Evolutionary conservation across 176 grass and related monocot species (phyloP), one percentile per base, ranked within the genome.

Genomic region (Luzula sylvatica): DNA sequence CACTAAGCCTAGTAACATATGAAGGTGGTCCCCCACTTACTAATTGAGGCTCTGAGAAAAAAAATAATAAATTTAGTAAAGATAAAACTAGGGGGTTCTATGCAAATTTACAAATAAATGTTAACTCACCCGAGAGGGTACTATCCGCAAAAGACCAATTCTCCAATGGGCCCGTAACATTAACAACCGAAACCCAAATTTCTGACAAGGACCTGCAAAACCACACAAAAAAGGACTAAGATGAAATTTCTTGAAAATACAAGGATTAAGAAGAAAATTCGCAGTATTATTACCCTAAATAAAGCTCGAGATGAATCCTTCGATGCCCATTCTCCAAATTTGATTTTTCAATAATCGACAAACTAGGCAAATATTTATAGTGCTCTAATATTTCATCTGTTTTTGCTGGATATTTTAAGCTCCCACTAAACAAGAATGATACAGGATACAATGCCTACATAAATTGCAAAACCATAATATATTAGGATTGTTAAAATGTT

Each of bases 81-180:
- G 1, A 35, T 35, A 43, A 26, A 1, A 18, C 9, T 42, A 29
- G 53, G 19, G 17, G 32, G 30, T 3, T 24, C 26, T 21, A 42
- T 23, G 38, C 41, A 16, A 54, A 55, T 35, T 35, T 35, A 9
- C 30, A 9, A 35, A 35, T 35, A 35, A 35, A 1, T 4, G 30
- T 35, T 4, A 35, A 4, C 26, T 41, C 15, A 95, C 90, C 81
- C 79, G 90, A 73, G 29, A 88, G 80, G 21, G 46, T 82, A 64
- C 23, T 67, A 38, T 89, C 84, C 53, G 90, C 80, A 13, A 96
- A 96, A 41, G 90, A 96, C 90, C 90, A 96, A 82, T 96, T 89
- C 26, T 80, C 80, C 49, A 96, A 53, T 30, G 90, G 84, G 38
- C 90, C 90, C 15, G 90, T 96, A 70, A 96, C 78, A 62, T 96